A percentile compares a stretch with the other conserved stretches of the same genome.
These are phyloP conservation scores for Vitis rupestris DNA, from an alignment of 164 flowering plant genomes.

Conservation along the genomic window DNA sequence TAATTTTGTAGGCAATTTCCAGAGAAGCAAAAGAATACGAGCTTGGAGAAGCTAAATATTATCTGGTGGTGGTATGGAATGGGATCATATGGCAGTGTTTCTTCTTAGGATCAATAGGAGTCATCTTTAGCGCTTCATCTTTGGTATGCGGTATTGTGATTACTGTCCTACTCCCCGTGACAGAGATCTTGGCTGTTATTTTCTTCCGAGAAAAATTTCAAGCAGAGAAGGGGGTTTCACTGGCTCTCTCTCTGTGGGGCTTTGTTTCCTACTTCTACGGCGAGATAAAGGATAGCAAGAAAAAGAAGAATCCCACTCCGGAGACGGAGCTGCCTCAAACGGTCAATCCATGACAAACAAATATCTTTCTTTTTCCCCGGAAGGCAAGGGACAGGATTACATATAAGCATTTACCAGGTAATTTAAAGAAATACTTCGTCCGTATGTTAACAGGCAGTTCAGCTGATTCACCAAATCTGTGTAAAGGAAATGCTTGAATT, in stretches of 20 bases:
- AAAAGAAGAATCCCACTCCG: background rate
- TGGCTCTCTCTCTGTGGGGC: constrained; percentile 35
- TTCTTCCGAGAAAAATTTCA: constrained; percentile 33
- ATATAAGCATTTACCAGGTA: no score
- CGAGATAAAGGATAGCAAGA: constrained; percentile 14
- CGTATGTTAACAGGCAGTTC: no score
- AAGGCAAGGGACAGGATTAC: no score
- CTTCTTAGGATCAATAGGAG: constrained; percentile 53
- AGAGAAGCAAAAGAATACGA: constrained; percentile 49
- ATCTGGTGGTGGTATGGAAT: constrained; percentile 30
- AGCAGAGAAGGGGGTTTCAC: constrained; percentile 29
- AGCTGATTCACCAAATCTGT: no score
- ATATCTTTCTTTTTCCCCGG: no score
- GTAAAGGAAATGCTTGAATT: no score
- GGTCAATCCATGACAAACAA: no score
- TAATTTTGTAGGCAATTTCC: constrained; percentile 39
- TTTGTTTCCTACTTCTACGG: constrained; percentile 30
- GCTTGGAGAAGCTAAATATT: constrained; percentile 46
- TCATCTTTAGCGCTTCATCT: constrained; percentile 42
- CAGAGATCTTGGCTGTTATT: constrained; percentile 27
- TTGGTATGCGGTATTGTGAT: constrained; percentile 26
- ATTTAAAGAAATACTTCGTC: no score
- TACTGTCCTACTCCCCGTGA: constrained; percentile 25
- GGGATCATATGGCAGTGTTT: constrained; percentile 51
- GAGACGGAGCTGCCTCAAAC: no score